Percentiles rank a stretch among this genome's conserved stretches.
Conservation (phyloP, 2,329 filamentous ascomycete genomes). For the Aureobasidium zeae region DNA sequence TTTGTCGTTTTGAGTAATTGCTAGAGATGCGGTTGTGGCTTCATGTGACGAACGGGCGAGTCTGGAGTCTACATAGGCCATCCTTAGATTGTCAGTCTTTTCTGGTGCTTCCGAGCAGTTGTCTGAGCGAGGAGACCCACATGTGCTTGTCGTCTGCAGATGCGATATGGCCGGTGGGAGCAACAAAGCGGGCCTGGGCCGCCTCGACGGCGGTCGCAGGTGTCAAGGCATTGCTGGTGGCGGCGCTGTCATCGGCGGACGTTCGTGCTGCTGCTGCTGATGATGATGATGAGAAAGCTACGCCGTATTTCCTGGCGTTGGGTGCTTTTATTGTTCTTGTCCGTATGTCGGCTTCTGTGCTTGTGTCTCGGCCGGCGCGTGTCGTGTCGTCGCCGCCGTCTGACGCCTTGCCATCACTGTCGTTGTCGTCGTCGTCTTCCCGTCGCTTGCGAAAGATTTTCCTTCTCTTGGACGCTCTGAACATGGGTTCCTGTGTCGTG, state of each 20-base stretch:
- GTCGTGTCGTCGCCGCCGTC: not conserved
- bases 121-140: constrained; percentile 45
- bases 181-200: constrained; percentile 53
- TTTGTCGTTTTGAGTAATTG: not conserved
- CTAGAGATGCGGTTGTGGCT: not conserved
- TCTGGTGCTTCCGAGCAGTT: constrained; percentile 3
- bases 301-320: constrained; percentile 44
- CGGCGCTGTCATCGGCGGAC: constrained; percentile 17
- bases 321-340: constrained; percentile 32
- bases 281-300: constrained; percentile 48
- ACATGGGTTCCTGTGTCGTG: constrained; percentile 30
- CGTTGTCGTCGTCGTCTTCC: constrained; percentile 22
- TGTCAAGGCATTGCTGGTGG: constrained; percentile 23
- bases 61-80: constrained; percentile 75
- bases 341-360: constrained; percentile 7
- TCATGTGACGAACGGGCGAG: constrained; percentile 44
- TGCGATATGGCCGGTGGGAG: constrained; percentile 59
- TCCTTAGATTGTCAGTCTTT: constrained; percentile 63
- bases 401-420: not conserved
- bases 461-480: constrained; percentile 42
- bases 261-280: constrained; percentile 23
- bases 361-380: not conserved
- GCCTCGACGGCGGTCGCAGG: constrained; percentile 31
- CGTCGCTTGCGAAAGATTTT: constrained; percentile 42
- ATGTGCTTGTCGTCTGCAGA: constrained; percentile 64